phyloP scores from a whole-genome alignment of 2,329 filamentous ascomycete genomes.

The Sporothrix brasiliensis region DNA sequence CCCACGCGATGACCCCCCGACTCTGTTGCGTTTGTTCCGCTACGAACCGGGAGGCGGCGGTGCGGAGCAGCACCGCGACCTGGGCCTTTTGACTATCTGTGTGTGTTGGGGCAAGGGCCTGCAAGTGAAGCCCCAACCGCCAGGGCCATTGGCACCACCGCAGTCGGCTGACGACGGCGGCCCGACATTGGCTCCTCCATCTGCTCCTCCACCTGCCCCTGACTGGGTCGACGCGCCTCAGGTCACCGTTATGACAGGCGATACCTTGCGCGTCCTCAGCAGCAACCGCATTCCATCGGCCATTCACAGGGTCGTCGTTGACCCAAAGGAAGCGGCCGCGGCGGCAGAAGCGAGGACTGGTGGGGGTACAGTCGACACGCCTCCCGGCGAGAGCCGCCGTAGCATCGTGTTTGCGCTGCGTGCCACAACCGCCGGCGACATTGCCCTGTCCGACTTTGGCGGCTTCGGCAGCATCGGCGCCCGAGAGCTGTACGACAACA shows the following conservation, averaged over 20 bases:
- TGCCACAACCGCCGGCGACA: constrained; percentile 32
- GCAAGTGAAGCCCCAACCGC: constrained; percentile 33
- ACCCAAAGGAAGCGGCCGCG: constrained; percentile 10
- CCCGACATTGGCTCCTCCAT: not conserved
- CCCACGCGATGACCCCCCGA: constrained; percentile 36
- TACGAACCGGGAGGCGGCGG: constrained; percentile 37
- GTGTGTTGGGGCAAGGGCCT: constrained; percentile 37
- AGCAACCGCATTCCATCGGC: constrained; percentile 34
- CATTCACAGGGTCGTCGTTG: constrained; percentile 36
- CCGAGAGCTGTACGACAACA: constrained; percentile 33
- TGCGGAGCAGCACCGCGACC: constrained; percentile 37
- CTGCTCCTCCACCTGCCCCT: not conserved
- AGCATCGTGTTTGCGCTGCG: constrained; percentile 39
- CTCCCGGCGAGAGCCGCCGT: constrained; percentile 28
- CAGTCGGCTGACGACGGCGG: not conserved
- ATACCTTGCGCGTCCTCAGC: constrained; percentile 35
- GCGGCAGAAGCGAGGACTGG: not conserved
- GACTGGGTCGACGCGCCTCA: constrained; percentile 35
- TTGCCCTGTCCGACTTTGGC: constrained; percentile 34
- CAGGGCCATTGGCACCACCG: not conserved
- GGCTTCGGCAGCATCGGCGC: constrained; percentile 29
- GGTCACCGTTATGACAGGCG: constrained; percentile 36
- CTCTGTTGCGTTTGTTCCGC: constrained; percentile 37
- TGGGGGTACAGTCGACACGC: not conserved
- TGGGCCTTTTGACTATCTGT: constrained; percentile 37